phyloP scores from a whole-genome alignment of 805 yeast genomes.

The Wickerhamiella siamensis region DNA sequence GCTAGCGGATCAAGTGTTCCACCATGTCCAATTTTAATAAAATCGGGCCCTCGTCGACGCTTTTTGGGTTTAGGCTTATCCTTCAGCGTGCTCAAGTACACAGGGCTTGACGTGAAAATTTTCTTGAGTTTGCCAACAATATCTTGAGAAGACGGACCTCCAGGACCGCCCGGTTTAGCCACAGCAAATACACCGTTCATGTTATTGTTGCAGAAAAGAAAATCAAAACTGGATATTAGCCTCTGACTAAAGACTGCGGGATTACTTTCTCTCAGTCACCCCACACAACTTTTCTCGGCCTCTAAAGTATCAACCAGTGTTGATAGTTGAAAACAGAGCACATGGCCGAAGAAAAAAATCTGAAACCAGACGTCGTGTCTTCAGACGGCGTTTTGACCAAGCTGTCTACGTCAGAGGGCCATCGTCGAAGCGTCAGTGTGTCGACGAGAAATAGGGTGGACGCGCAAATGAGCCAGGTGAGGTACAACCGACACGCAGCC shows the following conservation, averaged over 20 bases:
- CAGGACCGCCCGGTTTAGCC: conserved; percentile 72
- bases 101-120: conserved; percentile 42
- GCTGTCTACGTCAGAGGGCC: conserved; percentile 9
- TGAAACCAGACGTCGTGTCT: conserved; percentile 19
- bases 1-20: conserved; percentile 96
- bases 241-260: too few relatives aligned
- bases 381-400: conserved; percentile 16
- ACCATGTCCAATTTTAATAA: conserved; percentile 90
- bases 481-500: conserved; percentile 58
- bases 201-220: too few relatives aligned
- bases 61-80: conserved; percentile 17
- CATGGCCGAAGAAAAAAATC: not conserved
- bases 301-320: too few relatives aligned
- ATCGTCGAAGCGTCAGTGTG: conserved; percentile 16
- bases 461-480: conserved; percentile 55
- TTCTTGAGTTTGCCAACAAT: conserved; percentile 54
- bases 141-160: conserved; percentile 68
- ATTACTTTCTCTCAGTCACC: too few relatives aligned
- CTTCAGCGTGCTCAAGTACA: conserved; percentile 29
- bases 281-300: too few relatives aligned
- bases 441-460: conserved; percentile 28
- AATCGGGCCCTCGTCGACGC: conserved; percentile 10
- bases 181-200: conserved; percentile 94
- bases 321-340: too few relatives aligned
- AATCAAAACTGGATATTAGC: too few relatives aligned